phyloP scores from a whole-genome alignment of 257 asterid species.

The Solanum paucissectum region DNA sequence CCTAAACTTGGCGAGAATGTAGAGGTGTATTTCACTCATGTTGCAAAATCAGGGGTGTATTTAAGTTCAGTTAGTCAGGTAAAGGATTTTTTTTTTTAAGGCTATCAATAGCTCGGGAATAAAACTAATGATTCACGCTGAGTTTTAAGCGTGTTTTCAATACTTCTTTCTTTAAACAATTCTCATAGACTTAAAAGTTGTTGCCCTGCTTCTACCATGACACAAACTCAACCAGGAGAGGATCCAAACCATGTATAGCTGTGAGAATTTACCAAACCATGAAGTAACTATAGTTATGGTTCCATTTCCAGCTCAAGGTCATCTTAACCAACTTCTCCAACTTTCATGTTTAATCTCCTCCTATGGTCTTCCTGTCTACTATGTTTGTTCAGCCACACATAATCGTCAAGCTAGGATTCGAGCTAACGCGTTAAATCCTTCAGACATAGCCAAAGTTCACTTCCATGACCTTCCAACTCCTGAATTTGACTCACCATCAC shows the following conservation, averaged over 20 bases:
- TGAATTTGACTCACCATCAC: too few species aligned
- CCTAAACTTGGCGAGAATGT: too few species aligned
- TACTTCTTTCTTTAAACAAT: neutral
- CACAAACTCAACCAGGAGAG: neutral
- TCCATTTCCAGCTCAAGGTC: neutral
- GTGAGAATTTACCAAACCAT: neutral
- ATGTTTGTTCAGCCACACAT: neutral
- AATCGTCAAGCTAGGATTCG: neutral
- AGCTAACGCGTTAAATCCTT: neutral
- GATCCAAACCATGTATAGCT: neutral
- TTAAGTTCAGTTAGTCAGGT: too few species aligned
- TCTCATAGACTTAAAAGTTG: neutral
- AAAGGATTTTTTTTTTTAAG: too few species aligned
- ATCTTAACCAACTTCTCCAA: neutral
- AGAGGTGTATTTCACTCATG: too few species aligned
- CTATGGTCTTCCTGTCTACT: neutral
- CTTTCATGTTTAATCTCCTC: neutral
- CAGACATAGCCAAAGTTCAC: neutral
- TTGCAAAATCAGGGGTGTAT: fast-evolving
- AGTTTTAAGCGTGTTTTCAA: too few species aligned
- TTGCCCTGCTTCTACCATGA: neutral
- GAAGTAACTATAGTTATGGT: neutral
- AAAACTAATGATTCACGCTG: too few species aligned
- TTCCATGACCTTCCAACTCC: too few species aligned
- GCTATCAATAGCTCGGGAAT: too few species aligned